These are phyloP conservation scores for Phytopythium montanum DNA, from an alignment of 352 stramenopile genomes.

Conservation along the genomic window DNA sequence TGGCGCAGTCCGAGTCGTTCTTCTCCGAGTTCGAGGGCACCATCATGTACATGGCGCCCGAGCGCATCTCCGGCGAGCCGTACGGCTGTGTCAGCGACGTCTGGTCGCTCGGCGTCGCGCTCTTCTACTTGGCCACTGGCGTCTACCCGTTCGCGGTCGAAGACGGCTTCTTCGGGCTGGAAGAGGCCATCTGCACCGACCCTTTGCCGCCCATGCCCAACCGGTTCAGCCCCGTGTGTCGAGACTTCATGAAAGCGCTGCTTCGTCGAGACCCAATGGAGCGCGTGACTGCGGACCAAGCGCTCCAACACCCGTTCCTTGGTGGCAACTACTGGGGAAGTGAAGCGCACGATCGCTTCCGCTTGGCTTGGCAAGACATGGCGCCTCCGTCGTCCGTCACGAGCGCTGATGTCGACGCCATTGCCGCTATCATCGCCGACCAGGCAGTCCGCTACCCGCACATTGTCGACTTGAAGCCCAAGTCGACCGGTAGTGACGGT, in stretches of 20 bases:
- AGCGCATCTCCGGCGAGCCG: constrained; percentile 84
- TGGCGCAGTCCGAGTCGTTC: constrained; percentile 74
- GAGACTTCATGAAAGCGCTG: constrained; percentile 92
- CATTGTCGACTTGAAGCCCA: constrained; percentile 1
- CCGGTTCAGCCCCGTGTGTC: constrained; percentile 82
- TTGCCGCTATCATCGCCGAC: constrained; percentile 16
- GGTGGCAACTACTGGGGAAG: constrained; percentile 35
- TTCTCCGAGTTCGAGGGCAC: constrained; percentile 89
- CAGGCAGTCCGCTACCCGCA: constrained; percentile 13
- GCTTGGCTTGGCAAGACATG: constrained; percentile 33
- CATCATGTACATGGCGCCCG: constrained; percentile 94
- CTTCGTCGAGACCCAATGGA: constrained; percentile 84
- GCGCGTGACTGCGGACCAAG: constrained; percentile 81
- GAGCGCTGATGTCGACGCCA: constrained; percentile 16
- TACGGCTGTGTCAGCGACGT: constrained; percentile 85
- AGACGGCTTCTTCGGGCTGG: constrained; percentile 79
- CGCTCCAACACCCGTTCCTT: constrained; percentile 90
- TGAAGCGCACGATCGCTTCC: constrained; percentile 28
- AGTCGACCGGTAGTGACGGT: neutral
- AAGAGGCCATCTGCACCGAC: constrained; percentile 81
- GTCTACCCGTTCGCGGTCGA: constrained; percentile 68
- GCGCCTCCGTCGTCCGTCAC: constrained; percentile 20
- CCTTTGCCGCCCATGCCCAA: constrained; percentile 69
- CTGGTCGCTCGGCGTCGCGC: constrained; percentile 72
- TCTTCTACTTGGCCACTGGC: constrained; percentile 67